Evolutionary conservation across 2,329 filamentous ascomycete genomes (phyloP).

Genomic region (Parafenestella ontariensis): DNA sequence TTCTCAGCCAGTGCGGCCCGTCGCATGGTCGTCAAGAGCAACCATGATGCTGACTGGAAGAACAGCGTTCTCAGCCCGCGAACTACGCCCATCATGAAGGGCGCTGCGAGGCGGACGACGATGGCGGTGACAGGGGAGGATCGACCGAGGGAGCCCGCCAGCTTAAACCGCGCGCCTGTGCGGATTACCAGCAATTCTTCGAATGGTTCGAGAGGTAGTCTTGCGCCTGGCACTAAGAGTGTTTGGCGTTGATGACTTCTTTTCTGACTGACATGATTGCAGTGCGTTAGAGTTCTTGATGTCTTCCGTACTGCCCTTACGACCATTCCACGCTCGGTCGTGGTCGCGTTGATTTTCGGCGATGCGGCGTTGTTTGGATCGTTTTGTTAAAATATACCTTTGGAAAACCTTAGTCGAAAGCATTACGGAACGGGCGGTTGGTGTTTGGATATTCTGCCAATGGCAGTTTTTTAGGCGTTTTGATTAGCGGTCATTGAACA

Average conservation of each 20-base stretch:
- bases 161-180: constrained; percentile 40
- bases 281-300: constrained; percentile 5
- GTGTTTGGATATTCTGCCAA: background rate
- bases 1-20: constrained; percentile 72
- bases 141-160: constrained; percentile 31
- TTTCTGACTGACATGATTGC: constrained; percentile 1
- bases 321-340: background rate
- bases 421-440: background rate
- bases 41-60: constrained; percentile 63
- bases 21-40: constrained; percentile 67
- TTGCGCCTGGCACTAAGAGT: constrained; percentile 39
- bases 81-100: constrained; percentile 65
- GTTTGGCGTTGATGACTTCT: constrained; percentile 38
- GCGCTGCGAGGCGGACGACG: constrained; percentile 47
- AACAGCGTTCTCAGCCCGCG: constrained; percentile 68
- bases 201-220: constrained; percentile 36
- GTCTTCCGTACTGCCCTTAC: background rate
- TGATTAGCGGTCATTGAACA: background rate
- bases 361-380: background rate
- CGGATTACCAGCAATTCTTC: constrained; percentile 41
- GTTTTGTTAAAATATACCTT: background rate
- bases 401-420: background rate
- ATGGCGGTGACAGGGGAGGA: constrained; percentile 44
- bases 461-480: background rate
- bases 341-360: background rate